Conservation (phyloP, 2,329 filamentous ascomycete species). For the Phialocephala subalpina region DNA sequence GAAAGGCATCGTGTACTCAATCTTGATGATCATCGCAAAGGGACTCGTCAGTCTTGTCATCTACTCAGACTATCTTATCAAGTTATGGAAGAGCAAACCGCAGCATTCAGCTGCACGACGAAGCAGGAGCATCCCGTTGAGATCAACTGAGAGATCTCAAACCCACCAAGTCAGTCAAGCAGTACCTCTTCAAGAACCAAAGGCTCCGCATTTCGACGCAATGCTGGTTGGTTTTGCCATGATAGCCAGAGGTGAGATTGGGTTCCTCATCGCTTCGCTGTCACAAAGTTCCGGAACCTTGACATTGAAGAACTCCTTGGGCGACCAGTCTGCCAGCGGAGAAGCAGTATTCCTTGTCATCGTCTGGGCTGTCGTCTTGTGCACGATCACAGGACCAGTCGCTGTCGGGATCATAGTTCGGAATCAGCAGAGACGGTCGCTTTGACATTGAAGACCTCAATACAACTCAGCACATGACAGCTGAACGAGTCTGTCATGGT, state of each 20-base stretch:
- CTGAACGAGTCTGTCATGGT: background rate
- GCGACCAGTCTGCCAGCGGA: conserved; percentile 5
- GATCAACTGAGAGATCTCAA: background rate
- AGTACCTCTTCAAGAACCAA: background rate
- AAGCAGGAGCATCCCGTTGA: background rate
- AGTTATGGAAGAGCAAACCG: background rate
- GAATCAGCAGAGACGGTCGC: conserved; percentile 44
- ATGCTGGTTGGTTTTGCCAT: conserved; percentile 57
- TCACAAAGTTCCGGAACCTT: conserved; percentile 59
- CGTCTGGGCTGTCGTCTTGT: conserved; percentile 63
- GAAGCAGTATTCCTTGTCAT: conserved; percentile 58
- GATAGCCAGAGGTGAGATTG: conserved; percentile 82
- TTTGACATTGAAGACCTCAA: background rate
- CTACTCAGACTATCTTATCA: background rate
- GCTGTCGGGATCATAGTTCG: conserved; percentile 56
- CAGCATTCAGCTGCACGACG: background rate
- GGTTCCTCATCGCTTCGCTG: conserved; percentile 76
- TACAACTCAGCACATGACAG: background rate
- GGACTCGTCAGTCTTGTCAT: conserved; percentile 57
- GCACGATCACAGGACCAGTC: conserved; percentile 60
- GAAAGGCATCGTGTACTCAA: conserved; percentile 75
- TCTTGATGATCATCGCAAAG: conserved; percentile 74
- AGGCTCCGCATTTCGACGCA: background rate
- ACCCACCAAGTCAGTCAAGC: background rate
- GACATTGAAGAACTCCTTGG: conserved; percentile 18